Evolutionary conservation across 208 protist species (phyloP), one percentile per base, ranked within the genome.

Genomic region (Kentomonas sorsogonicus): DNA sequence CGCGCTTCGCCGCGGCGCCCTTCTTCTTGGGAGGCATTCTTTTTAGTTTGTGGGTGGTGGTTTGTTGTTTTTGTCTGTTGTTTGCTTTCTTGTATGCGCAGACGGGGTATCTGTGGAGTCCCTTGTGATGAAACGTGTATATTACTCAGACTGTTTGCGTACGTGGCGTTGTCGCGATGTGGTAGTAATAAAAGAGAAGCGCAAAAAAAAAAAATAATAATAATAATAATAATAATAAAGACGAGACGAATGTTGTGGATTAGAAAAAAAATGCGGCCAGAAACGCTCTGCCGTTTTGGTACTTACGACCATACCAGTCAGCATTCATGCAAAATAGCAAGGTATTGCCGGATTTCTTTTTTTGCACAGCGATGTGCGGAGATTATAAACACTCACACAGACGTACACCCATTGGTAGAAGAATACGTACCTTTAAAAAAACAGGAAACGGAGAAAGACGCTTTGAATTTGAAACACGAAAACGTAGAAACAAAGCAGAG

Each of bases 21-120:
- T 69, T 72, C 44, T 73, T 57, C 41, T 56, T 60, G 6, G 60
- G 48, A 23, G 55, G n/a, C 70, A 72, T 72, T 7, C 7, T 41
- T 41, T 41, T 18, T 41, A 18, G 13, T 16, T 41, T 16, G 11
- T 16, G 38, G 11, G 38, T 16, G 11, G 11, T 41, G 38, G 11
- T 41, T 41, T 41, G 13, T 41, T 41, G 11, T 41, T 41, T 41
- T 41, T 16, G 38, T 16, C 16, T 41, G 16, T 41, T 41, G 11
- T 18, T 41, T 41, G 11, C 11, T 41, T 16, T 41, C 16, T 41
- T 41, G 38, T 41, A 18, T 41, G 38, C 16, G n/a, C n/a, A n/a
- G n/a, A n/a, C n/a, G n/a, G n/a, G n/a, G n/a, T n/a, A n/a, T n/a
- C n/a, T n/a, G n/a, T n/a, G n/a, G n/a, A n/a, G n/a, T n/a, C n/a